Evolutionary conservation across 148 eudicot genomes (phyloP).

Genomic region (Gaultheria prostrata): DNA sequence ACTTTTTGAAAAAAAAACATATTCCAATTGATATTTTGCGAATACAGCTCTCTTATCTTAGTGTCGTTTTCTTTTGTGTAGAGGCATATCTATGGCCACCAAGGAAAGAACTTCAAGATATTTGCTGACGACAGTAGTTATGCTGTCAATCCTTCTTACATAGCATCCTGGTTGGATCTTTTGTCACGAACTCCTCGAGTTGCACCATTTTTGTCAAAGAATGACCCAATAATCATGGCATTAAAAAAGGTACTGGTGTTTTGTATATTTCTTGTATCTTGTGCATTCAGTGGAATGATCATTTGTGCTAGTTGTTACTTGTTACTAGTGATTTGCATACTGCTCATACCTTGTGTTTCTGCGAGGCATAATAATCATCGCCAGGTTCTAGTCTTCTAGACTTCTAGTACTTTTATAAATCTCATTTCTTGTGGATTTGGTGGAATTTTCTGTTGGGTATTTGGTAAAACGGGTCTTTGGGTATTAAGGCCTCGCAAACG

Average conservation of each 20-base stretch:
- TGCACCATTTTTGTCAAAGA: conserved; percentile 85
- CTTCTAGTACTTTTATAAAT: neutral
- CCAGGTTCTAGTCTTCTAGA: conserved; percentile 43
- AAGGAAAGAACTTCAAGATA: conserved; percentile 71
- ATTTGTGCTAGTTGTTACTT: neutral
- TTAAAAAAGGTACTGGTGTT: conserved; percentile 56
- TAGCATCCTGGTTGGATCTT: conserved; percentile 68
- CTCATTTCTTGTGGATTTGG: neutral
- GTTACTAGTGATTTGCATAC: neutral
- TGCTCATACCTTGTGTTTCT: neutral
- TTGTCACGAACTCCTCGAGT: conserved; percentile 90
- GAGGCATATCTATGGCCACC: conserved; percentile 86
- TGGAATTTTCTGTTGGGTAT: neutral
- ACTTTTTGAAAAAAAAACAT: neutral
- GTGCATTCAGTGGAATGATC: neutral
- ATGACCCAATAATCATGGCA: conserved; percentile 75
- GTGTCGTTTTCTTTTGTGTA: conserved; percentile 24
- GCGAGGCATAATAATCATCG: conserved; percentile 60
- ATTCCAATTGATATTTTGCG: neutral
- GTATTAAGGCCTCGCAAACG: neutral
- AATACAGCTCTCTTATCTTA: neutral
- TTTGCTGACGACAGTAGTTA: conserved; percentile 84
- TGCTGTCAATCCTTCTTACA: conserved; percentile 76
- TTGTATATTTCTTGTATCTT: neutral
- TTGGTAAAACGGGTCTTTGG: neutral